Conservation (phyloP, 768 basidiomycete species). For the Phlegmacium glaucopus region DNA sequence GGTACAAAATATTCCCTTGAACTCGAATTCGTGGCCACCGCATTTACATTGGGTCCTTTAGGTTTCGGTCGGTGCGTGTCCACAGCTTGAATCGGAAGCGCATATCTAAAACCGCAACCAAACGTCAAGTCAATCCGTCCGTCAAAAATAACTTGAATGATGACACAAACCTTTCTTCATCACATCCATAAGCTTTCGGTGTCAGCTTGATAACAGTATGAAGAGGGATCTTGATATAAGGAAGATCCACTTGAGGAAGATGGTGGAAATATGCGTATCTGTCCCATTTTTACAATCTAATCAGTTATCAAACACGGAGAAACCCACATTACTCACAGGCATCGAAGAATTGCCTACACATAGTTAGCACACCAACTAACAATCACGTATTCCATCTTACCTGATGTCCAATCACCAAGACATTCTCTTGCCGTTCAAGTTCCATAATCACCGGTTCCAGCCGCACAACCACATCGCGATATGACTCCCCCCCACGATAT, state of each 20-base stretch:
- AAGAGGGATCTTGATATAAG: slow-evolving; percentile 95
- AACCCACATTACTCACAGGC: slow-evolving; percentile 48
- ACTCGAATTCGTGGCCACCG: slow-evolving; percentile 24
- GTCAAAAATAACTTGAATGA: background rate
- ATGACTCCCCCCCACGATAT: slow-evolving; percentile 96
- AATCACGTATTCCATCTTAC: slow-evolving; percentile 29
- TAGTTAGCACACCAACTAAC: background rate
- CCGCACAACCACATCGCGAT: slow-evolving; percentile 93
- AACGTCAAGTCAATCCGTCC: background rate
- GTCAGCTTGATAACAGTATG: slow-evolving; percentile 99
- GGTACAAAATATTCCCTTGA: slow-evolving; percentile 43
- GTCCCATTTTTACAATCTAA: background rate
- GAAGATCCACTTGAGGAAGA: slow-evolving; percentile 87
- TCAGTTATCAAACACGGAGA: no score
- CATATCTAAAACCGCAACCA: slow-evolving; percentile 55
- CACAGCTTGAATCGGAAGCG: slow-evolving; percentile 88
- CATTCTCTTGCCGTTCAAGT: slow-evolving; percentile 95
- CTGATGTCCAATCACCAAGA: slow-evolving; percentile 96
- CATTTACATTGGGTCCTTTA: slow-evolving; percentile 29
- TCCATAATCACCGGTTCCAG: slow-evolving; percentile 99
- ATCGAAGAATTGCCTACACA: slow-evolving; percentile 69
- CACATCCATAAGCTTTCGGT: slow-evolving; percentile 97
- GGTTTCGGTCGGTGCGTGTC: slow-evolving; percentile 84
- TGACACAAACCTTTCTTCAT: slow-evolving; percentile 77
- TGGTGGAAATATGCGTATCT: slow-evolving; percentile 98